Conservation (phyloP, 345 rosid species). For the Melaleuca alternifolia region DNA sequence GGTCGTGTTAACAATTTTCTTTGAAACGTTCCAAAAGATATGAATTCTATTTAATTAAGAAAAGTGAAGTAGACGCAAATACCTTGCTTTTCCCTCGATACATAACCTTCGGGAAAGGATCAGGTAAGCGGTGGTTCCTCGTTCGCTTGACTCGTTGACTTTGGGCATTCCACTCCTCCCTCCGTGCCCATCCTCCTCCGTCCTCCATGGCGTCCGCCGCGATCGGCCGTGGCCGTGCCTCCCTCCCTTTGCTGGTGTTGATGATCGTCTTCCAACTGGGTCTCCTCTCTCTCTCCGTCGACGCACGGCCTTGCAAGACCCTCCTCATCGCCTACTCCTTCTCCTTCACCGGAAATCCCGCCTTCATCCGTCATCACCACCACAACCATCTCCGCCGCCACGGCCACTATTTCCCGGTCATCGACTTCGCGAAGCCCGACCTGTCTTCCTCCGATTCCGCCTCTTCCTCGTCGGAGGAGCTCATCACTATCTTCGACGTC, state of each 20-base stretch:
- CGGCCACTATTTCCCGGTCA: slow-evolving; percentile 1
- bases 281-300: neutral
- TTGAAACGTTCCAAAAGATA: neutral
- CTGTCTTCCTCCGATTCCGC: slow-evolving; percentile 22
- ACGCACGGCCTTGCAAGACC: slow-evolving; percentile 32
- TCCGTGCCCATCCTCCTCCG: neutral
- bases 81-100: neutral
- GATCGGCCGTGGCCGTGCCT: neutral
- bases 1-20: too few species aligned
- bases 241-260: neutral
- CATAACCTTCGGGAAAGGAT: neutral
- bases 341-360: slow-evolving; percentile 35
- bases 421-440: slow-evolving; percentile 17
- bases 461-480: slow-evolving; percentile 22
- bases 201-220: neutral
- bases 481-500: slow-evolving; percentile 52
- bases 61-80: neutral
- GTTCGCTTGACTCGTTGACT: neutral
- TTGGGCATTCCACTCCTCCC: neutral
- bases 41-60: neutral
- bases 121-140: neutral
- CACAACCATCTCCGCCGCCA: slow-evolving; percentile 15
- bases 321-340: slow-evolving; percentile 57
- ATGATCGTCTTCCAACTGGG: slow-evolving; percentile 3
- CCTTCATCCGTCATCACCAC: slow-evolving; percentile 5